Evolutionary conservation across 2,329 filamentous ascomycete species (phyloP), one percentile per base, ranked within the genome.

Genomic region (Apiospora koreana): DNA sequence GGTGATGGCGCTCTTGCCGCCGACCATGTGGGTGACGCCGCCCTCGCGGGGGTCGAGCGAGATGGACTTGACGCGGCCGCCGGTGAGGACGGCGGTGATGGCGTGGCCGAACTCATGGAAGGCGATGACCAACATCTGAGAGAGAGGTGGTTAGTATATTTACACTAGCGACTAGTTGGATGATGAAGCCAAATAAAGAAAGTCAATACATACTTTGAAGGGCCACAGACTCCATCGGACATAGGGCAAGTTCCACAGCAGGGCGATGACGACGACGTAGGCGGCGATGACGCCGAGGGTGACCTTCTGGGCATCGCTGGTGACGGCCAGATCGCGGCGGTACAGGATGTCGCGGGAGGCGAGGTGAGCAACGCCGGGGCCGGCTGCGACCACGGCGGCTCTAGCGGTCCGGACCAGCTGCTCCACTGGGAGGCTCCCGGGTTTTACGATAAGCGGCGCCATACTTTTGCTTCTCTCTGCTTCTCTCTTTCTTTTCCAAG

Each of bases 231-330:
- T 85, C 86, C 89, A 92, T 69, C 88, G 86, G n/a, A 95, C 81
- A 79, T 93, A 94, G 0, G 93, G 93, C 1, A 94, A 80, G 81
- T 94, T 94, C 93, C 93, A 95, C 3, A 95, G 83, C 54, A 95
- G 84, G 5, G 92, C 92, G 73, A 95, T 95, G 65, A 86, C 86
- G 23, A 94, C 92, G 2, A 92, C 86, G 80, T 94, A 94, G 45
- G 85, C 90, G 10, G 81, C 91, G 75, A 94, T 93, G 50, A 94
- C 84, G 10, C 91, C 92, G 35, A 94, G 82, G 0, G 92, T 94
- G 12, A 94, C 86, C 68, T 86, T 85, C 76, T 94, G 92, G 2
- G 92, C 92, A 76, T 89, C 87, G 73, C 89, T 92, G 54, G 91
- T 89, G 35, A 84, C 84, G 70, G 82, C 76, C 14, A 93, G 82